Evolutionary conservation across 768 basidiomycete genomes (phyloP).

Genomic region (Pleurotus cornucopiae): DNA sequence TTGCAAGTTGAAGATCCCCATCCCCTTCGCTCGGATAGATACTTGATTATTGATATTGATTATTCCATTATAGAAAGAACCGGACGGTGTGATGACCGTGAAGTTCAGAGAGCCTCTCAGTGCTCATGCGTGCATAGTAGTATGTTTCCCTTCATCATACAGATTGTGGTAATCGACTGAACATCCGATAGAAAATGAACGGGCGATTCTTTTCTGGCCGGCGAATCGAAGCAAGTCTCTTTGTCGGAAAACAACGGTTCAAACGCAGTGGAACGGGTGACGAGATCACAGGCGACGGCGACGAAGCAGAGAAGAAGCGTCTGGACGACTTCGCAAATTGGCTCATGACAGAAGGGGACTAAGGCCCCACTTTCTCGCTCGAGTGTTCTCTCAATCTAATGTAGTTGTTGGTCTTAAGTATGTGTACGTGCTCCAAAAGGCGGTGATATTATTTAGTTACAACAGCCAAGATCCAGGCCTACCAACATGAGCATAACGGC

Average conservation of each 20-base stretch:
- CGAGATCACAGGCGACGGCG: conserved; percentile 58
- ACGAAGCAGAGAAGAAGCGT: conserved; percentile 76
- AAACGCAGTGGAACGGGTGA: conserved; percentile 67
- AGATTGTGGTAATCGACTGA: not conserved
- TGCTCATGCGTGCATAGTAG: conserved; percentile 89
- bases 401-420: conserved; percentile 1
- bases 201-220: conserved; percentile 88
- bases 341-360: conserved; percentile 81
- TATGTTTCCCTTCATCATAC: conserved; percentile 31
- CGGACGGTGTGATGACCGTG: conserved; percentile 92
- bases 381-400: no score
- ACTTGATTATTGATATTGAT: not conserved
- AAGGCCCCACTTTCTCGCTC: not conserved
- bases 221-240: conserved; percentile 76
- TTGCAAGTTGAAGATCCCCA: conserved; percentile 9
- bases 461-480: conserved; percentile 14
- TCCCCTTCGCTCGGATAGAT: not conserved
- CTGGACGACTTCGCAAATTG: conserved; percentile 86
- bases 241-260: conserved; percentile 79
- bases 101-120: conserved; percentile 92
- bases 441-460: conserved; percentile 15
- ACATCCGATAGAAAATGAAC: conserved; percentile 76
- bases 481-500: conserved; percentile 75
- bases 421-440: conserved; percentile 18
- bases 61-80: conserved; percentile 61